Evolutionary conservation across 1,139 yeast species (phyloP).

Genomic region (Saccharomycopsis hybrid): DNA sequence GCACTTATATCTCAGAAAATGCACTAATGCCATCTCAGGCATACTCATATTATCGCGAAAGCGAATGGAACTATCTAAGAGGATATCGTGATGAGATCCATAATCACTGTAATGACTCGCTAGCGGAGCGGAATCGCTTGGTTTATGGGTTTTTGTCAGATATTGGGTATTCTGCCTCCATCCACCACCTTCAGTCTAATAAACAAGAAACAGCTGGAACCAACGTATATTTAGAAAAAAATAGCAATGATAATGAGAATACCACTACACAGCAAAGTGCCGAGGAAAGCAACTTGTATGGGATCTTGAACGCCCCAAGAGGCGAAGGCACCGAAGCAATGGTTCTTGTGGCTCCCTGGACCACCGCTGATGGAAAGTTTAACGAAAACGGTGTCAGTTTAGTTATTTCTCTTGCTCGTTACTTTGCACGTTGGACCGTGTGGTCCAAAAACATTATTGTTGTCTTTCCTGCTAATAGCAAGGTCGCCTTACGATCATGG

Average conservation of each 20-base stretch:
- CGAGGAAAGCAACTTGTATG: slow-evolving; percentile 59
- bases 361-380: slow-evolving; percentile 45
- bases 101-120: slow-evolving; percentile 31
- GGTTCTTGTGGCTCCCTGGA: slow-evolving; percentile 88
- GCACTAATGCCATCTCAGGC: slow-evolving; percentile 98
- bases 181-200: slow-evolving; percentile 30
- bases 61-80: slow-evolving; percentile 88
- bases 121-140: slow-evolving; percentile 36
- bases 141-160: slow-evolving; percentile 59
- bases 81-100: slow-evolving; percentile 67
- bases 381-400: slow-evolving; percentile 81
- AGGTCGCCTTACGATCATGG: slow-evolving; percentile 73
- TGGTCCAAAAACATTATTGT: slow-evolving; percentile 94
- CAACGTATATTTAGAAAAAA: too few species aligned
- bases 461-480: slow-evolving; percentile 73
- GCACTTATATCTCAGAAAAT: slow-evolving; percentile 87
- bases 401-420: slow-evolving; percentile 67
- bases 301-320: slow-evolving; percentile 83
- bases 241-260: too few species aligned
- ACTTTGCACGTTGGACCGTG: slow-evolving; percentile 76
- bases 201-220: too few species aligned
- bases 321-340: slow-evolving; percentile 97
- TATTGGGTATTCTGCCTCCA: slow-evolving; percentile 66
- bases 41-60: slow-evolving; percentile 82
- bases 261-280: slow-evolving; percentile 30